These are phyloP conservation scores for Cladochytrium replicatum DNA, from an alignment of 192 early-diverging fungal species.

Conservation along the genomic window DNA sequence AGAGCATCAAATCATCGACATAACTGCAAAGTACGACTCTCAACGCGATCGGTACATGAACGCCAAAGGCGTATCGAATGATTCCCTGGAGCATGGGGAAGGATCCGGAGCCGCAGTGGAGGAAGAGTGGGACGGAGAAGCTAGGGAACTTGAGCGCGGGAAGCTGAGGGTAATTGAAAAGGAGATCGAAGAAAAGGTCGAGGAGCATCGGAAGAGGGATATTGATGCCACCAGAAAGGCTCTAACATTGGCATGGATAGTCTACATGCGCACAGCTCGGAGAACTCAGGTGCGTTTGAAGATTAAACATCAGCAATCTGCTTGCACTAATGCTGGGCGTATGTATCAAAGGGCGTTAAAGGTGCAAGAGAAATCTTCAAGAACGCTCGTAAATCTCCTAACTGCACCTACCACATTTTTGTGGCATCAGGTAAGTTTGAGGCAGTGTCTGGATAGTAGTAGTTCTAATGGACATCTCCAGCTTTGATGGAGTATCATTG, in stretches of 20 bases:
- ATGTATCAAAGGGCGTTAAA: conserved; percentile 48
- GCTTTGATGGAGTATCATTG: conserved; percentile 90
- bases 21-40: conserved; percentile 29
- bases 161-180: conserved; percentile 44
- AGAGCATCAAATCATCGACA: conserved; percentile 2
- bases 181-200: conserved; percentile 49
- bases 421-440: conserved; percentile 54
- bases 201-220: conserved; percentile 37
- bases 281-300: conserved; percentile 56
- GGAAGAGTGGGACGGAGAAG: conserved; percentile 41
- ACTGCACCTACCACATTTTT: conserved; percentile 78
- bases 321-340: background rate
- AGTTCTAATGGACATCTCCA: background rate
- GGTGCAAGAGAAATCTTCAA: conserved; percentile 66
- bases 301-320: background rate
- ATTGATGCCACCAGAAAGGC: conserved; percentile 44
- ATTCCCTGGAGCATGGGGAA: conserved; percentile 3
- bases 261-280: conserved; percentile 74
- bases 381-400: conserved; percentile 59
- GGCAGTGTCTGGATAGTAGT: background rate
- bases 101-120: background rate
- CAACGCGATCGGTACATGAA: conserved; percentile 24
- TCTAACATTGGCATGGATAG: conserved; percentile 70
- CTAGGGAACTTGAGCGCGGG: conserved; percentile 37
- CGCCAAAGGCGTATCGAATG: conserved; percentile 1